Base-by-base conservation (phyloP, 2,329 filamentous ascomycete species). In the Myotisia sp. region DNA sequence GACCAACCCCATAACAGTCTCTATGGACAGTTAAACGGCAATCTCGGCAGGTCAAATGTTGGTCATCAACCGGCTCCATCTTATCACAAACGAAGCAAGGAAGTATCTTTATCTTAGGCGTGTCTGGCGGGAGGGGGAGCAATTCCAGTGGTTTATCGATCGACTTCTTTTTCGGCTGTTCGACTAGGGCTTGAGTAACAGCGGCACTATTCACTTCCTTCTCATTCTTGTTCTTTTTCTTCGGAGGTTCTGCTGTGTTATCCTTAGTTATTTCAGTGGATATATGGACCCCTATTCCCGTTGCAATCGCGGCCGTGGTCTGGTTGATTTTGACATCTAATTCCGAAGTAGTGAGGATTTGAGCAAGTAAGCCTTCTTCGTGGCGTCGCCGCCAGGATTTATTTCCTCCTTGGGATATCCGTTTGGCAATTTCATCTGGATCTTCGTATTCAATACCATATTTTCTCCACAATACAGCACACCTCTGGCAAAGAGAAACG, bases 381-480 rank as follows among this genome's bases (percentile, higher is more conserved):
- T 92, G 77, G 52, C 80, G 82, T 38, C 82, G 75, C 60, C 90
- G 92, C 74, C 78, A 86, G 3, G 81, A 79, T 46, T 83, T 78
- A 29, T 81, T 80, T 27, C 84, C 82, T 29, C 76, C 74, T 43
- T 79, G 74, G 1, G 77, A 73, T 26, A 92, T 76, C 60, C 93
- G 92, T 62, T 86, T 92, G 24, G 78, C 74, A 23, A 93, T 72
- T 48, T 95, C 87, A 26, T 95, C 90, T 9, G 85, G 71, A 44
- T 92, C 83, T 56, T 95, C 90, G 76, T 84, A 98, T 45, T 92
- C 83, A 41, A 98, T 84, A 10, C 79, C 87, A 56, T 98, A 98
- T 44, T 87, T 82, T 32, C 90, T 78, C 90, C 90, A 98, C 6
- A 98, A 65, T 48, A 90, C 77, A 17, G 86, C 86, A 51, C 90